Evolutionary conservation across 2,329 filamentous ascomycete species (phyloP).

Genomic region (Colletotrichum graminicola): DNA sequence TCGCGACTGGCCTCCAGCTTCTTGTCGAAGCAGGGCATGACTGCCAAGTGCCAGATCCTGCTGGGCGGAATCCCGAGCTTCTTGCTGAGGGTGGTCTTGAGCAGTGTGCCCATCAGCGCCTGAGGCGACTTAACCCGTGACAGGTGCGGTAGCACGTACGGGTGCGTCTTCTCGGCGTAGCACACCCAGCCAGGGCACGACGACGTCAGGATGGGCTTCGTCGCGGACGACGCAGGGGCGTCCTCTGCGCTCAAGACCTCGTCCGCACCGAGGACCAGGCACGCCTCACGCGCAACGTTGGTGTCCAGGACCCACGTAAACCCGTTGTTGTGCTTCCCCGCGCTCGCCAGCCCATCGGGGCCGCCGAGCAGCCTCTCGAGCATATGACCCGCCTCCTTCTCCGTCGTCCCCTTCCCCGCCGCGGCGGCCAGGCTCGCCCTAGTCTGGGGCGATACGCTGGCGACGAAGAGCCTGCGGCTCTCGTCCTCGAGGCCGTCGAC

Average conservation of each 20-base stretch:
- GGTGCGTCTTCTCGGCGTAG: conserved; percentile 98
- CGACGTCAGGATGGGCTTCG: conserved; percentile 81
- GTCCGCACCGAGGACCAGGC: conserved; percentile 82
- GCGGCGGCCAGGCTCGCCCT: conserved; percentile 90
- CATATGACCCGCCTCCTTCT: conserved; percentile 82
- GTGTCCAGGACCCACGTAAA: conserved; percentile 95
- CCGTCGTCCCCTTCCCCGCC: conserved; percentile 77
- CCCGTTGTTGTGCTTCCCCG: conserved; percentile 78
- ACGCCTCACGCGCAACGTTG: conserved; percentile 83
- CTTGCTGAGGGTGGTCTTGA: conserved; percentile 87
- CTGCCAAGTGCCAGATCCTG: conserved; percentile 91
- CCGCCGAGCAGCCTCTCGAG: conserved; percentile 84
- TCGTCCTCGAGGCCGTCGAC: conserved; percentile 68
- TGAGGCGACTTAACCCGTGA: conserved; percentile 95
- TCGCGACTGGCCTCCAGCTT: conserved; percentile 95
- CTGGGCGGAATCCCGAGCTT: conserved; percentile 78
- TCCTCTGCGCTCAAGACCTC: conserved; percentile 67
- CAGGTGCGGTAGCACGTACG: conserved; percentile 90
- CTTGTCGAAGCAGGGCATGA: conserved; percentile 99
- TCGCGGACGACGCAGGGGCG: conserved; percentile 15
- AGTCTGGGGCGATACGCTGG: conserved; percentile 92
- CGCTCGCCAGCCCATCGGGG: conserved; percentile 73
- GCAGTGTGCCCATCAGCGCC: conserved; percentile 86
- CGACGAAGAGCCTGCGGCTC: conserved; percentile 85
- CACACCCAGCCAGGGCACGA: conserved; percentile 98